A percentile compares a stretch with the other conserved stretches of the same genome.
Conservation (phyloP, 345 rosid species). For the Aquilaria malaccensis region DNA sequence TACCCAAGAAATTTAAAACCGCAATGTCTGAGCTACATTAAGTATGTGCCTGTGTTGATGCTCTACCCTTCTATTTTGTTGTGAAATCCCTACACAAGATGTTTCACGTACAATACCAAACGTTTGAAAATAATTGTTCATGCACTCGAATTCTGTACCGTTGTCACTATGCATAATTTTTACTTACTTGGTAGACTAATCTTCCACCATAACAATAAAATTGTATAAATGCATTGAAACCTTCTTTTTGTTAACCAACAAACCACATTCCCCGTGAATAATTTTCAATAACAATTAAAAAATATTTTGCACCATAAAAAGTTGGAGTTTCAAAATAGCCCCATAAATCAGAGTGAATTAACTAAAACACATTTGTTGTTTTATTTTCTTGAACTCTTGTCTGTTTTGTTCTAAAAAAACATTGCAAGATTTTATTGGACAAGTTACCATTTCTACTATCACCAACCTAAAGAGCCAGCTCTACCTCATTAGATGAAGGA, state of each 20-base stretch:
- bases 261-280: too few relatives aligned
- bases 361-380: background rate
- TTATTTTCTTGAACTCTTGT: background rate
- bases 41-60: too few relatives aligned
- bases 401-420: constrained; percentile 3
- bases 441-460: too few relatives aligned
- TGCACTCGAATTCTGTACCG: background rate
- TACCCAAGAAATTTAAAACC: too few relatives aligned
- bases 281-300: background rate
- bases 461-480: too few relatives aligned
- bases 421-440: constrained; percentile 3
- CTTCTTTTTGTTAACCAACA: too few relatives aligned
- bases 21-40: too few relatives aligned
- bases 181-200: background rate
- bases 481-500: too few relatives aligned
- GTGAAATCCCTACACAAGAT: too few relatives aligned
- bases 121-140: background rate
- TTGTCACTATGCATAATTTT: constrained; percentile 2
- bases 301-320: background rate
- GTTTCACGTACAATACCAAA: background rate
- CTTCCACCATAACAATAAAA: too few relatives aligned
- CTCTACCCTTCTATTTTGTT: too few relatives aligned
- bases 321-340: background rate
- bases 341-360: constrained; percentile 17
- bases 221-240: too few relatives aligned